Base-by-base conservation (phyloP, 163 green algal genomes). In the Scenedesmus sp. region DNA sequence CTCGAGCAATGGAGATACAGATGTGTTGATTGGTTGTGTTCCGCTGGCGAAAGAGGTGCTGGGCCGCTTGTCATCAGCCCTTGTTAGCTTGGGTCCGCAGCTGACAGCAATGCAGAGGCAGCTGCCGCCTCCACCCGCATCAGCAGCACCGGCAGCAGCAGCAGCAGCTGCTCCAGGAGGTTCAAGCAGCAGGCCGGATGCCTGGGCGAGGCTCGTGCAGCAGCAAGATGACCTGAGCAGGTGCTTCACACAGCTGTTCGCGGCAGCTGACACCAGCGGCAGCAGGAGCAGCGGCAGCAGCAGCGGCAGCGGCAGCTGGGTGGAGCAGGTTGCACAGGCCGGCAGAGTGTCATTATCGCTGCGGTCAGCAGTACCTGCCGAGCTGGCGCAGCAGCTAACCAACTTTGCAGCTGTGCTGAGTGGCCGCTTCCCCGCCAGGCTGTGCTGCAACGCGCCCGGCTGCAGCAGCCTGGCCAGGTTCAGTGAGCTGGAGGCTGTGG, bases 61-160 rank as follows among this genome's bases (percentile, higher is more conserved):
- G 12, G 76, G 12, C 76, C 23, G 34, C 34, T 57, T 57, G 34
- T 23, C 8, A n/a, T 6, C 46, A 26, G 76, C 76, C 57, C 12
- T 56, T 3, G 34, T 8, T 12, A 4, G 12, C 0, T 12, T 57
- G 76, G 18, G 26, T n/a, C 0, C 76, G 26, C 76, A 84, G 76
- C 76, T 84, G 34, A 8, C 76, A 60, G 10, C 23, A 3, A 79
- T 12, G 67, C 67, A 52, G 20, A 1, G 2, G 20, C n/a, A n/a
- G n/a, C n/a, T n/a, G n/a, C n/a, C n/a, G n/a, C n/a, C n/a, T n/a
- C n/a, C n/a, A n/a, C n/a, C n/a, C n/a, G n/a, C n/a, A n/a, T 12
- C 76, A 84, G 76, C 76, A 83, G 26, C 74, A 83, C 3, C 74
- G 59, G 76, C 76, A 60, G 34, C 76, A 79, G 67, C 67, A 79